These are phyloP conservation scores for Aegilops umbellulata DNA, from an alignment of 176 grass and related monocot species.

Conservation along the genomic window DNA sequence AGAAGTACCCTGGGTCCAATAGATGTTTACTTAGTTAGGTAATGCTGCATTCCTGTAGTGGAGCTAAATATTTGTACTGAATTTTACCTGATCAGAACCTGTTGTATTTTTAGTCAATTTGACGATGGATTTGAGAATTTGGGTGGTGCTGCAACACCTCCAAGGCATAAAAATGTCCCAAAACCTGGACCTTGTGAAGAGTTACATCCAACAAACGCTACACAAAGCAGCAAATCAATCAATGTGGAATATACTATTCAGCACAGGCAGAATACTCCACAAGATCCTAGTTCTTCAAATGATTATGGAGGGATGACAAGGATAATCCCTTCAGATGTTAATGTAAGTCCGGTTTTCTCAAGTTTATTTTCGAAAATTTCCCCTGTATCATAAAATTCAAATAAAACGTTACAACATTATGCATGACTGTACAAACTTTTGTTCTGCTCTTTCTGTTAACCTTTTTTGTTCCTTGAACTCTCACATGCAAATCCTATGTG, in stretches of 20 bases:
- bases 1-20: conserved; percentile 97
- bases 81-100: conserved; percentile 33
- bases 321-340: conserved; percentile 82
- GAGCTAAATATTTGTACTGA: neutral
- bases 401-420: neutral
- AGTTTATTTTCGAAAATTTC: neutral
- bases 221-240: conserved; percentile 38
- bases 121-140: conserved; percentile 88
- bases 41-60: conserved; percentile 31
- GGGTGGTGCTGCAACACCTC: conserved; percentile 48
- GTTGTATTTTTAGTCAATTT: conserved; percentile 67
- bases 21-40: conserved; percentile 99
- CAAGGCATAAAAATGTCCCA: conserved; percentile 23
- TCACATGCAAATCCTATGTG: neutral
- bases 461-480: neutral
- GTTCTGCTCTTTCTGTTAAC: conserved; percentile 2
- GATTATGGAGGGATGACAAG: conserved; percentile 89
- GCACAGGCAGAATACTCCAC: conserved; percentile 35
- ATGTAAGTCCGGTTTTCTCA: conserved; percentile 50
- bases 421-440: conserved; percentile 16
- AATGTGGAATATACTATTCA: conserved; percentile 38
- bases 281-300: conserved; percentile 50
- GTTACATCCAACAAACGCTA: conserved; percentile 20
- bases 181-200: conserved; percentile 25
- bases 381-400: neutral